Conservation (phyloP, 2,329 filamentous ascomycete species). For the Blumeria hordei region DNA sequence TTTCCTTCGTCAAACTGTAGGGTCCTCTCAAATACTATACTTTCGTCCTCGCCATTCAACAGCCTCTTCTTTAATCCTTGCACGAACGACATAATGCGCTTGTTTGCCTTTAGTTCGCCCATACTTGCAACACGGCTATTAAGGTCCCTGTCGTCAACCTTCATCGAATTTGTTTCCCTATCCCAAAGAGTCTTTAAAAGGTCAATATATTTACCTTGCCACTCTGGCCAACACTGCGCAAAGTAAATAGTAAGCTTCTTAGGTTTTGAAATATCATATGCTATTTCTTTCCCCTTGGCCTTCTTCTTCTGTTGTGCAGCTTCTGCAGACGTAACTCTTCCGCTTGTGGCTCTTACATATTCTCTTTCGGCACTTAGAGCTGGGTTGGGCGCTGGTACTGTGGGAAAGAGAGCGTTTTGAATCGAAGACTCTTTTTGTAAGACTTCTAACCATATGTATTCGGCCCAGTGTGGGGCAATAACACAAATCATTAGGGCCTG, state of each 20-base stretch:
- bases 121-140: conserved; percentile 59
- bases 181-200: conserved; percentile 51
- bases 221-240: conserved; percentile 56
- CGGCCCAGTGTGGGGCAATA: conserved; percentile 79
- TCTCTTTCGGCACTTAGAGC: conserved; percentile 53
- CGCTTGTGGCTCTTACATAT: conserved; percentile 51
- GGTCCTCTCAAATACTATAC: conserved; percentile 57
- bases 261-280: conserved; percentile 73
- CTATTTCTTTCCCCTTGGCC: conserved; percentile 67
- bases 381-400: conserved; percentile 38
- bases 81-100: conserved; percentile 96
- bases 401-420: conserved; percentile 56
- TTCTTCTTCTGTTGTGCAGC: conserved; percentile 66
- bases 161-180: conserved; percentile 25
- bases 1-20: conserved; percentile 66
- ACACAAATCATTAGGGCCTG: conserved; percentile 65
- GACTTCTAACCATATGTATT: conserved; percentile 84
- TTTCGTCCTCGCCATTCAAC: conserved; percentile 39
- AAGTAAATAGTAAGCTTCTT: conserved; percentile 80
- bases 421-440: conserved; percentile 54
- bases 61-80: conserved; percentile 69
- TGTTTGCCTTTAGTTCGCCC: conserved; percentile 69
- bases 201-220: conserved; percentile 81
- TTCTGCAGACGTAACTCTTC: conserved; percentile 70
- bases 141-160: conserved; percentile 63